These are phyloP conservation scores for Erodium texanum DNA, from an alignment of 441 rosid genomes.

Conservation along the genomic window DNA sequence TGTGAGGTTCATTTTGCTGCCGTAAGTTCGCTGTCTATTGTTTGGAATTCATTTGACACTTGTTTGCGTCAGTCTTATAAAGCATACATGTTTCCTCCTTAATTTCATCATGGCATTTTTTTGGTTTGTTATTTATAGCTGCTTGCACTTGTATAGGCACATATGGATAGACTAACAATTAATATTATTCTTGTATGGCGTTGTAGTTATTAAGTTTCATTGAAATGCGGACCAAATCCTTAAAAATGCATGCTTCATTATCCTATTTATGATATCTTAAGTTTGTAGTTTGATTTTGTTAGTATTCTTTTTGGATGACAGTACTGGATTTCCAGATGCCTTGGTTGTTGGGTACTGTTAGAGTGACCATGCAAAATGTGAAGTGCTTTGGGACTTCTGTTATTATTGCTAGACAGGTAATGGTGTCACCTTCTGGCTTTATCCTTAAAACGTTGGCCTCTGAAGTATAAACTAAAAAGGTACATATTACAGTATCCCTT, in stretches of 20 bases:
- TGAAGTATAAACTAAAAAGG: background rate
- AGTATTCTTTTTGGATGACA: background rate
- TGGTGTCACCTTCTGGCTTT: background rate
- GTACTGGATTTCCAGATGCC: background rate
- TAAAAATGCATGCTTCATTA: background rate
- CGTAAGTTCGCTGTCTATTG: background rate
- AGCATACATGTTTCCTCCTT: background rate
- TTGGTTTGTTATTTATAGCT: background rate
- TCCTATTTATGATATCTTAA: background rate
- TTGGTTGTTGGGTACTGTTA: conserved; percentile 1
- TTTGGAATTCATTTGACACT: background rate
- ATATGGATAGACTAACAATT: background rate
- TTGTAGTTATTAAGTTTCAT: background rate
- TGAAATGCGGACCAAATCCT: background rate
- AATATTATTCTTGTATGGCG: background rate
- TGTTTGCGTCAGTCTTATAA: background rate
- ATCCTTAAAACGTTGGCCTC: background rate
- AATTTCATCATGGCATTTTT: background rate
- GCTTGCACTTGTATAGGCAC: background rate
- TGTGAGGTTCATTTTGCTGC: background rate
- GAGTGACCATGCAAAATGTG: background rate
- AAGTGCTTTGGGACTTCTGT: background rate
- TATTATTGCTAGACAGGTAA: background rate
- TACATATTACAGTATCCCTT: background rate
- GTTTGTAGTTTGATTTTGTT: background rate